Evolutionary conservation across 495 filamentous ascomycete genomes (phyloP).

Genomic region (Xylaria flabelliformis): DNA sequence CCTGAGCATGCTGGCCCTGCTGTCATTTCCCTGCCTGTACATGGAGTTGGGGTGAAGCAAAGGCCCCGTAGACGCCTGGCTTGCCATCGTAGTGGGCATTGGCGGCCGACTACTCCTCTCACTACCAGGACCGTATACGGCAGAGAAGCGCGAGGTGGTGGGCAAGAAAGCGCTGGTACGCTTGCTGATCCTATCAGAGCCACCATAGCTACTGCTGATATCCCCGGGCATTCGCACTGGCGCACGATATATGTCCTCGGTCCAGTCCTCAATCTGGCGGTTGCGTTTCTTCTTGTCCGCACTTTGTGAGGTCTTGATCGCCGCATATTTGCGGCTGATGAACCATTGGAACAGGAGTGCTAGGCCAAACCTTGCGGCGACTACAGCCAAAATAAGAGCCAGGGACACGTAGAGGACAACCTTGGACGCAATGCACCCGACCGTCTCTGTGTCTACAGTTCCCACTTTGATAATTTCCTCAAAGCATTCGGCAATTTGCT

Average conservation of each 20-base stretch:
- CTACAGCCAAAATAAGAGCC: slow-evolving; percentile 90
- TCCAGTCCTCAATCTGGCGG: slow-evolving; percentile 97
- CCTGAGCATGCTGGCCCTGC: slow-evolving; percentile 61
- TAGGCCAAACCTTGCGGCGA: slow-evolving; percentile 84
- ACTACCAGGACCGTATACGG: slow-evolving; percentile 71
- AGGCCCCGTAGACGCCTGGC: slow-evolving; percentile 83
- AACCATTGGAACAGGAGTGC: slow-evolving; percentile 97
- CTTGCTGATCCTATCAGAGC: slow-evolving; percentile 76
- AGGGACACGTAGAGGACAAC: slow-evolving; percentile 96
- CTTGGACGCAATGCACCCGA: slow-evolving; percentile 96
- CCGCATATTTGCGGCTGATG: slow-evolving; percentile 79
- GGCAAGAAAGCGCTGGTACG: slow-evolving; percentile 79
- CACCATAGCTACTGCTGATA: slow-evolving; percentile 60
- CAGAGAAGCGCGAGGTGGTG: slow-evolving; percentile 92
- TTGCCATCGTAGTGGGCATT: slow-evolving; percentile 92
- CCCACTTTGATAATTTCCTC: slow-evolving; percentile 94
- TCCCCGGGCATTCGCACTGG: slow-evolving; percentile 79
- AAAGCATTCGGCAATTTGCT: slow-evolving; percentile 82
- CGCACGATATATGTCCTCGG: slow-evolving; percentile 93
- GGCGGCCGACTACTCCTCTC: slow-evolving; percentile 60
- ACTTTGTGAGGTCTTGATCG: slow-evolving; percentile 72
- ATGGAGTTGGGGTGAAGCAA: slow-evolving; percentile 73
- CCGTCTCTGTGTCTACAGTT: slow-evolving; percentile 91
- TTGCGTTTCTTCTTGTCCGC: slow-evolving; percentile 80
- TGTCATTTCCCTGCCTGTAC: slow-evolving; percentile 77